A percentile compares a stretch with the other conserved stretches of the same genome.
phyloP scores from a whole-genome alignment of 176 grass and related monocot genomes.

The Phoenix roebelenii region DNA sequence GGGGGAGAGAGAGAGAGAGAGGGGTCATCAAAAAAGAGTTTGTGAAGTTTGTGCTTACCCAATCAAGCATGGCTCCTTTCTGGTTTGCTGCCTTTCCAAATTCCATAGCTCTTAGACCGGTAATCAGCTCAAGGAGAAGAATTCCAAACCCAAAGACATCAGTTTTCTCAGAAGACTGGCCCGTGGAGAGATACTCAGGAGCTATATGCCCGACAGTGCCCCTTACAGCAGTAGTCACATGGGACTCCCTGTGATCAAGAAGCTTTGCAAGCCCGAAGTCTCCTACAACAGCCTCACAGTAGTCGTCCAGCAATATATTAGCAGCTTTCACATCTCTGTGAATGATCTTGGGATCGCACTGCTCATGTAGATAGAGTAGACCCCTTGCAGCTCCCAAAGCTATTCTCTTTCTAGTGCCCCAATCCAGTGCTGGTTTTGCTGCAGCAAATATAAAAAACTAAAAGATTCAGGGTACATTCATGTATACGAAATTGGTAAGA shows the following conservation, averaged over 20 bases:
- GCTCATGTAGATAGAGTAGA: conserved; percentile 78
- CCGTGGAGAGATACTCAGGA: conserved; percentile 79
- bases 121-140: conserved; percentile 69
- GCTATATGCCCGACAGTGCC: conserved; percentile 85
- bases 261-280: conserved; percentile 89
- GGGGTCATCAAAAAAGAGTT: too few species aligned
- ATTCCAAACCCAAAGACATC: conserved; percentile 85
- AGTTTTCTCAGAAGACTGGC: conserved; percentile 86
- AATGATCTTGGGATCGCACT: conserved; percentile 89
- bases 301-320: conserved; percentile 68
- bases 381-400: conserved; percentile 66
- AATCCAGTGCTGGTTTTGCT: conserved; percentile 63
- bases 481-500: too few species aligned
- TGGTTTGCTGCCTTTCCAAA: conserved; percentile 76
- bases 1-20: too few species aligned
- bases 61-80: conserved; percentile 87
- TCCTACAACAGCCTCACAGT: conserved; percentile 60
- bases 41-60: conserved; percentile 39
- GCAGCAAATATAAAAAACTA: not conserved
- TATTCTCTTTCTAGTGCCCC: conserved; percentile 70
- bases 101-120: conserved; percentile 63
- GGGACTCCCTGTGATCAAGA: conserved; percentile 65
- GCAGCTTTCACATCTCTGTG: conserved; percentile 87
- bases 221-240: conserved; percentile 76
- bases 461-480: too few species aligned